phyloP scores from a whole-genome alignment of 345 rosid genomes.

The Cardamine chenopodiifolia region DNA sequence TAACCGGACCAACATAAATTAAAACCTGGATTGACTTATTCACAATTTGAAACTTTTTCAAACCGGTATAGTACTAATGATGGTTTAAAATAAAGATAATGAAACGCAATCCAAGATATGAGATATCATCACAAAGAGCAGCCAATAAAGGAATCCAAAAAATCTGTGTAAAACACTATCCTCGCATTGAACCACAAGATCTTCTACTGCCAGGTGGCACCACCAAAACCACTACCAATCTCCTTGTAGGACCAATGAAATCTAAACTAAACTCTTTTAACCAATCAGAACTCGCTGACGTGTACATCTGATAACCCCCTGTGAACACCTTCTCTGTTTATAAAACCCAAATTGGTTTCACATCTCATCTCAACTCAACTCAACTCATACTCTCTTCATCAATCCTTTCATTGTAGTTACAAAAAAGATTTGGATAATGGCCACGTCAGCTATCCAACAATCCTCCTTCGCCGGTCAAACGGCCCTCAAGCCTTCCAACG shows the following conservation, averaged over 20 bases:
- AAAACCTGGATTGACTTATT: not conserved
- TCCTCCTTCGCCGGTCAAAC: constrained; percentile 81
- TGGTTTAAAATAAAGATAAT: constrained; percentile 5
- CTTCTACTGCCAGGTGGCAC: constrained; percentile 50
- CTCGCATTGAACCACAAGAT: constrained; percentile 36
- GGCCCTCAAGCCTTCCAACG: constrained; percentile 70
- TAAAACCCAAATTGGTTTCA: constrained; percentile 37
- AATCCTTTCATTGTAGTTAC: not conserved
- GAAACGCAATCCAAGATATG: constrained; percentile 18
- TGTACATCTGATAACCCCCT: constrained; percentile 56
- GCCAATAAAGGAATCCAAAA: constrained; percentile 11
- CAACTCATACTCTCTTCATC: constrained; percentile 9
- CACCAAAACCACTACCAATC: constrained; percentile 33
- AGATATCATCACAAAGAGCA: not conserved
- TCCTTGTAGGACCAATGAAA: constrained; percentile 46
- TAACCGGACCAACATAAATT: not conserved
- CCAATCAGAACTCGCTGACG: constrained; percentile 55
- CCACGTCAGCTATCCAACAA: constrained; percentile 82
- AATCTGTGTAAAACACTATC: constrained; percentile 10
- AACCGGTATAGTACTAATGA: not conserved
- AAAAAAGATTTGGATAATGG: constrained; percentile 50
- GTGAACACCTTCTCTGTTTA: constrained; percentile 39
- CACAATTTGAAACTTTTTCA: not conserved
- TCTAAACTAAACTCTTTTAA: constrained; percentile 41
- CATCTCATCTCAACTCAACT: constrained; percentile 4